A percentile compares a stretch with the other conserved stretches of the same genome.
phyloP scores from a whole-genome alignment of 1,284 basidiomycete genomes.

The Leccinum griseonigrum region DNA sequence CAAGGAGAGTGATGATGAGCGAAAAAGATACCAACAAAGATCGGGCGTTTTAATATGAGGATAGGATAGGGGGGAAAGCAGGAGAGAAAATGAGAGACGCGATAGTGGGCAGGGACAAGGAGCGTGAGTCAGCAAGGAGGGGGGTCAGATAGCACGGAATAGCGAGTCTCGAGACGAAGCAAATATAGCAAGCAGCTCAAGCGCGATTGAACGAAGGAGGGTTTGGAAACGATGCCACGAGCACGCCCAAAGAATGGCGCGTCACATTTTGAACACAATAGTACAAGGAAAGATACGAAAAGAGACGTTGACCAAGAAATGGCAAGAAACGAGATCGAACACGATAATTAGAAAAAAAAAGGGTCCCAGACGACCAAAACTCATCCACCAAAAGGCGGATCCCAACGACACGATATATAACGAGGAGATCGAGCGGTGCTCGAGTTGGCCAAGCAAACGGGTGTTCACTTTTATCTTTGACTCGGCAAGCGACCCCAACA shows the following conservation, averaged over 20 bases:
- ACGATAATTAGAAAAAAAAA: neutral
- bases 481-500: neutral
- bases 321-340: conserved; percentile 16
- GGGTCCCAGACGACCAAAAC: conserved; percentile 3
- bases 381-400: conserved; percentile 12
- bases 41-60: neutral
- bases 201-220: neutral
- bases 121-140: conserved; percentile 10
- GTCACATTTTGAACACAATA: conserved; percentile 14
- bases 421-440: neutral
- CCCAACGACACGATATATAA: conserved; percentile 11
- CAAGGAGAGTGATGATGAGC: conserved; percentile 1
- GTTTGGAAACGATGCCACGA: conserved; percentile 7
- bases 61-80: conserved; percentile 1
- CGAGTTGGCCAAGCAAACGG: neutral
- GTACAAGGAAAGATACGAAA: conserved; percentile 15
- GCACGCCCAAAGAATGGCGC: conserved; percentile 5
- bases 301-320: conserved; percentile 11
- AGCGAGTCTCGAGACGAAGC: conserved; percentile 12
- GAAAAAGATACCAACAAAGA: neutral
- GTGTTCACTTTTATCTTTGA: conserved; percentile 2
- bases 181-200: conserved; percentile 3
- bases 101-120: conserved; percentile 2
- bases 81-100: neutral
- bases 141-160: conserved; percentile 11